Percentiles rank a stretch among this genome's conserved stretches.
Conservation (phyloP, 1,284 basidiomycete genomes). For the Cutaneotrichosporon spelunceum region DNA sequence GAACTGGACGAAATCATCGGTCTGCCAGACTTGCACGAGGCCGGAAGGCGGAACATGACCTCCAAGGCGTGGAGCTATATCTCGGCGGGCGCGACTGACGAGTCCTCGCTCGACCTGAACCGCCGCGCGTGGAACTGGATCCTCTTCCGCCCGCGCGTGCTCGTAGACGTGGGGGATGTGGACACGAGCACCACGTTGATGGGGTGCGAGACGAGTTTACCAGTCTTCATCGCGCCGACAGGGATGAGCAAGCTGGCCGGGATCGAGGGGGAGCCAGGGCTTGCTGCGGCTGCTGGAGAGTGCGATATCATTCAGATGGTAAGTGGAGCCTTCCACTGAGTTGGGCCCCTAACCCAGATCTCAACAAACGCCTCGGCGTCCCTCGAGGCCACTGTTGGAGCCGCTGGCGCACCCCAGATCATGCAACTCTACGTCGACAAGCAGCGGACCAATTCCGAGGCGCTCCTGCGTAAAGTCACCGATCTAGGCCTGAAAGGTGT, state of each 20-base stretch:
- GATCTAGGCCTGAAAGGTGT: conserved; percentile 45
- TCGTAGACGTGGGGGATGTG: conserved; percentile 45
- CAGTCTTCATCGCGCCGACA: conserved; percentile 51
- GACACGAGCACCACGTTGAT: conserved; percentile 46
- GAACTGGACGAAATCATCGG: conserved; percentile 47
- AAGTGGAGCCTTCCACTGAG: neutral
- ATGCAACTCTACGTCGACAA: conserved; percentile 53
- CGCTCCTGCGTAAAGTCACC: conserved; percentile 42
- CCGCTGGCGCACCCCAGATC: conserved; percentile 45
- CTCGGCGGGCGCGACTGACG: conserved; percentile 49
- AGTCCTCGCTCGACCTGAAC: conserved; percentile 46
- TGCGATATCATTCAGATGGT: conserved; percentile 50
- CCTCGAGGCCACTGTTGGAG: conserved; percentile 42
- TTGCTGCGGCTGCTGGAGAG: conserved; percentile 46
- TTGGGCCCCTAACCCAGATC: conserved; percentile 33
- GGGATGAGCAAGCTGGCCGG: conserved; percentile 51
- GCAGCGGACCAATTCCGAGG: conserved; percentile 46
- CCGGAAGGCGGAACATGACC: conserved; percentile 41
- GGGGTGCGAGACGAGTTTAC: conserved; percentile 41
- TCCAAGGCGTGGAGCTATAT: conserved; percentile 52
- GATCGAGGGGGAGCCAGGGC: conserved; percentile 45
- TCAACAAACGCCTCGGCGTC: conserved; percentile 51
- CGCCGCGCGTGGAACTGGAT: conserved; percentile 45
- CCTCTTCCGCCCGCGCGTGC: conserved; percentile 49
- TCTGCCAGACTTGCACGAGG: conserved; percentile 50